Evolutionary conservation across 2,329 filamentous ascomycete species (phyloP).

Genomic region (Myriosclerotinia scirpicola): DNA sequence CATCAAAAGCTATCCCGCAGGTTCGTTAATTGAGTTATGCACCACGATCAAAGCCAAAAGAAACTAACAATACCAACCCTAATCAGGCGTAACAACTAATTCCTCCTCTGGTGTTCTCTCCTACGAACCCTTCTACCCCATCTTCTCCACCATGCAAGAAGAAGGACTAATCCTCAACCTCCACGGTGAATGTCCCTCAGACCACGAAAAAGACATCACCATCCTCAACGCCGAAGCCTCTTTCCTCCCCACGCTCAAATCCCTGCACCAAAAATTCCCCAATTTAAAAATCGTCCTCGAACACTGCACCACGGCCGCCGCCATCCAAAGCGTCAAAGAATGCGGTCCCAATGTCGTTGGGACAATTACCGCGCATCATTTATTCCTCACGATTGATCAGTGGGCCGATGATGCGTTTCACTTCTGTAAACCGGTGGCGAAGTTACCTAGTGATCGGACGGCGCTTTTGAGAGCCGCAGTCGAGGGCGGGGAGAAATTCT

Average conservation of each 20-base stretch:
- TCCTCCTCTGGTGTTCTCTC: slow-evolving; percentile 68
- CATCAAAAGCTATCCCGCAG: slow-evolving; percentile 30
- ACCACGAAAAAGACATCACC: slow-evolving; percentile 32
- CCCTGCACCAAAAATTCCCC: slow-evolving; percentile 73
- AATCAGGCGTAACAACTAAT: slow-evolving; percentile 63
- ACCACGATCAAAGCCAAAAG: slow-evolving; percentile 47
- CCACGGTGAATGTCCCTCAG: slow-evolving; percentile 72
- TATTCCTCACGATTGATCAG: slow-evolving; percentile 23
- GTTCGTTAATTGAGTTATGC: no score
- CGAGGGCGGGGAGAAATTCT: slow-evolving; percentile 64
- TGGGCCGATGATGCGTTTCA: slow-evolving; percentile 25
- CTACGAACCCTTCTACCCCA: slow-evolving; percentile 68
- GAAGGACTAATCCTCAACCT: slow-evolving; percentile 82
- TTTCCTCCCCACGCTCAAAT: slow-evolving; percentile 76
- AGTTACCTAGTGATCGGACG: slow-evolving; percentile 47
- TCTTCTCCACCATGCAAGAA: slow-evolving; percentile 83
- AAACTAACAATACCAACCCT: slow-evolving; percentile 40
- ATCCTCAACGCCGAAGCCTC: slow-evolving; percentile 55
- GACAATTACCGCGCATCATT: slow-evolving; percentile 24
- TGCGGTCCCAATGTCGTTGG: slow-evolving; percentile 71
- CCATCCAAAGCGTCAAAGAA: slow-evolving; percentile 70
- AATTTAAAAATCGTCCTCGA: slow-evolving; percentile 67
- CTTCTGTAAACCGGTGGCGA: slow-evolving; percentile 52
- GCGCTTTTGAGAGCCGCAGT: slow-evolving; percentile 55
- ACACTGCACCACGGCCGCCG: slow-evolving; percentile 84